These are phyloP conservation scores for Ceratopteris richardii DNA, from an alignment of 75 land plant genomes.

Conservation along the genomic window DNA sequence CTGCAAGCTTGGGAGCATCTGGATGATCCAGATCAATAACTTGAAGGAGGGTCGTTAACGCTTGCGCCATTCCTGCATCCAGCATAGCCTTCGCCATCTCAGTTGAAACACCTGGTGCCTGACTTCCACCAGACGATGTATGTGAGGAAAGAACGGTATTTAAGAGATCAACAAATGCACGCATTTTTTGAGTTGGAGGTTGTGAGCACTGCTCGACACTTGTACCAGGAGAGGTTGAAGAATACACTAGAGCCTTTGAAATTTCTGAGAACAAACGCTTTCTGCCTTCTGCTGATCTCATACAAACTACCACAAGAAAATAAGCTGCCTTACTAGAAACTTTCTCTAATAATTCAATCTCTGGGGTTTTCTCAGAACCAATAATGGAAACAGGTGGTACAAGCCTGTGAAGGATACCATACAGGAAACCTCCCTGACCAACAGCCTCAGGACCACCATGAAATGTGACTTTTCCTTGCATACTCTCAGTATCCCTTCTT, in stretches of 20 bases:
- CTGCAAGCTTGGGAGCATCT: slow-evolving; percentile 75
- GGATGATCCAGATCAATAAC: slow-evolving; percentile 90
- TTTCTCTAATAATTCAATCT: slow-evolving; percentile 68
- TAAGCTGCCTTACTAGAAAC: slow-evolving; percentile 74
- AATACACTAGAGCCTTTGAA: slow-evolving; percentile 47
- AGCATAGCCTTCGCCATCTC: slow-evolving; percentile 88
- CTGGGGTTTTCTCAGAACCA: slow-evolving; percentile 44
- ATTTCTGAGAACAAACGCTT: slow-evolving; percentile 71
- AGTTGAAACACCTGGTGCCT: slow-evolving; percentile 64
- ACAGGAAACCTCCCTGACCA: slow-evolving; percentile 64
- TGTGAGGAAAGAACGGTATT: slow-evolving; percentile 69
- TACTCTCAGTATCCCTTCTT: slow-evolving; percentile 63
- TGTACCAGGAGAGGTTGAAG: slow-evolving; percentile 15
- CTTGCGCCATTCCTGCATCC: slow-evolving; percentile 72
- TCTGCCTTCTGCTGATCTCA: slow-evolving; percentile 86
- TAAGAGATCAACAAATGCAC: slow-evolving; percentile 60
- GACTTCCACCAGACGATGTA: slow-evolving; percentile 51
- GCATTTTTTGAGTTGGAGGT: slow-evolving; percentile 51
- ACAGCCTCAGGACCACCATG: slow-evolving; percentile 36
- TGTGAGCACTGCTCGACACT: slow-evolving; percentile 28
- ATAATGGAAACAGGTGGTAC: slow-evolving; percentile 28
- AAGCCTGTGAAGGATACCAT: slow-evolving; percentile 71
- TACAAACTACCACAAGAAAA: slow-evolving; percentile 80
- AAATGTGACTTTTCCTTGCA: slow-evolving; percentile 45
- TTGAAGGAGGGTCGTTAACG: slow-evolving; percentile 54